Percentiles rank a stretch among this genome's conserved stretches.
Evolutionary conservation across 1,284 basidiomycete genomes (phyloP).

Genomic region (Moniliella sp.): DNA sequence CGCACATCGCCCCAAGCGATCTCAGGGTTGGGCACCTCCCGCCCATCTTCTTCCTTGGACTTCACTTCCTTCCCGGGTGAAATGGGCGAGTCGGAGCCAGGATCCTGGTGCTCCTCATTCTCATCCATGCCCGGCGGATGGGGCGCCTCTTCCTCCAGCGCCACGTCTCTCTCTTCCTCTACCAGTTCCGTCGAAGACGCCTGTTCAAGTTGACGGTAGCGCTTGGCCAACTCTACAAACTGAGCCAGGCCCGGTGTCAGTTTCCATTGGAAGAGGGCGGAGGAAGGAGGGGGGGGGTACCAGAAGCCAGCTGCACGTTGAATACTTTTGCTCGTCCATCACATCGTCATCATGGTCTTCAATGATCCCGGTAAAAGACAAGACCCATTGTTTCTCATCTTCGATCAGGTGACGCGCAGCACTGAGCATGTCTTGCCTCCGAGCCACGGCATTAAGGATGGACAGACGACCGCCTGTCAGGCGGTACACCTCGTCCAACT

Average conservation of each 20-base stretch:
- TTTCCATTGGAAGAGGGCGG: too few species aligned
- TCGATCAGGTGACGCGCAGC: slow-evolving; percentile 19
- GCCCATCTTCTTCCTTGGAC: slow-evolving; percentile 8
- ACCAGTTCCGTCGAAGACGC: too few species aligned
- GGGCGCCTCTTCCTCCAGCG: not conserved
- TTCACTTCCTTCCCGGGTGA: slow-evolving; percentile 11
- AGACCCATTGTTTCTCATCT: slow-evolving; percentile 24
- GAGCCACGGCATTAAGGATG: slow-evolving; percentile 18
- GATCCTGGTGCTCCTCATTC: slow-evolving; percentile 1
- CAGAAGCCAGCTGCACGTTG: too few species aligned
- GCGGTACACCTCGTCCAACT: slow-evolving; percentile 21
- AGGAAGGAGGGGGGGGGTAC: too few species aligned
- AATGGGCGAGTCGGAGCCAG: slow-evolving; percentile 8
- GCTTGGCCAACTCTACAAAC: too few species aligned
- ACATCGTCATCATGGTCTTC: slow-evolving; percentile 27
- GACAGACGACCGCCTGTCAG: slow-evolving; percentile 17
- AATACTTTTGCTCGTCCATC: slow-evolving; percentile 30
- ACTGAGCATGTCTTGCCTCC: slow-evolving; percentile 14
- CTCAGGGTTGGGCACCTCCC: slow-evolving; percentile 18
- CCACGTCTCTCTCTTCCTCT: too few species aligned
- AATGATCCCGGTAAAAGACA: slow-evolving; percentile 25
- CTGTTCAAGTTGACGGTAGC: too few species aligned
- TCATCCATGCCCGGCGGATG: not conserved
- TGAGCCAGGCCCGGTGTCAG: too few species aligned
- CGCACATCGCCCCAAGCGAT: slow-evolving; percentile 25